Base-by-base conservation (phyloP, 1,284 basidiomycete genomes). In the Sporisorium exsertum region DNA sequence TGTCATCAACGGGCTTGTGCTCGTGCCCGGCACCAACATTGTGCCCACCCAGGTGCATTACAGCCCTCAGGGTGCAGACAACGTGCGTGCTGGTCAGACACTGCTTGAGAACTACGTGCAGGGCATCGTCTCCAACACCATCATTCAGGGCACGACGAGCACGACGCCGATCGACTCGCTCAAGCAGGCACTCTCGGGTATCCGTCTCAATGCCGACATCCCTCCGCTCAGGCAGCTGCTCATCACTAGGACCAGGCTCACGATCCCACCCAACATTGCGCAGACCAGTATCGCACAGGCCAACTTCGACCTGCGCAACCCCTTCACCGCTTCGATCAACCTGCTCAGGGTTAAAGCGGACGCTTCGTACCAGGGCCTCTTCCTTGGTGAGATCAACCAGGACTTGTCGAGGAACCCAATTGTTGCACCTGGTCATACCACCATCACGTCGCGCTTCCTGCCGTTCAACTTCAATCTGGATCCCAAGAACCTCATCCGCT, bases 241-340 rank as follows among this genome's bases (percentile, higher is more conserved):
- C 64, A 90, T 93, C 78, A 87, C 86, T 13, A 58, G 75, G 50
- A 77, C 86, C 16, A 58, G 64, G 20, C 74, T 86, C 20, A 70
- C 59, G n/a, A 82, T 86, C 66, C 86, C 86, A 18, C 78, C 77
- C 55, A 72, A 86, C 73, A 85, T 86, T 57, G 82, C 79, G 9
- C 75, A 83, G 64, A 81, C 75, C 12, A 53, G 71, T 50, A 63
- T 67, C 16, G 82, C 81, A 5, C 59, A 69, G 57, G 76, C 75
- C 29, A 72, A 74, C 22, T 83, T 84, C 64, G 74, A 86, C 1
- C 87, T 93, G 49, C 86, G 87, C 16, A 93, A 93, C 79, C 92
- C 92, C 2, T 93, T 93, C 86, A 92, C 91, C 0, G 91, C 92
- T 13, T 90, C 90, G 77, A 90, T 93, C 84, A 92, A 91, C 82